Evolutionary conservation across 441 rosid species (phyloP), one percentile per base, ranked within the genome.

Genomic region (Arabidopsis hybrid): DNA sequence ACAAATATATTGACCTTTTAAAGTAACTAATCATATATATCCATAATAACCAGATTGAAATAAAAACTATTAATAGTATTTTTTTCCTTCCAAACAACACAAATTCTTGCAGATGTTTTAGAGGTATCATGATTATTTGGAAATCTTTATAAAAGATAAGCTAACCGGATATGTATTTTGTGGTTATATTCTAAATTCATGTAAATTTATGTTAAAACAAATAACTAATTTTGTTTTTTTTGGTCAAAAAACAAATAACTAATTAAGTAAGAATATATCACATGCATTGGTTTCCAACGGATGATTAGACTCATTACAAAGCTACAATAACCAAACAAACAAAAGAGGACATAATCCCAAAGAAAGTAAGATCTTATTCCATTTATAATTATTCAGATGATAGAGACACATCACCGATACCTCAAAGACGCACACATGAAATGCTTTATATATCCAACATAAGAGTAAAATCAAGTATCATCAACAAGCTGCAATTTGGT

Each of bases 331-430:
- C 56, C 47, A 74, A 74, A 40, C 38, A 39, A 21, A 49, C 38
- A 49, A 66, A 58, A 58, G 45, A 29, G 42, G 40, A 65, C 31
- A 47, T 18, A 67, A 14, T 75, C 50, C 51, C 57, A 51, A 60
- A 21, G 14, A 52, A 67, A 51, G 31, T 12, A 32, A 13, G 55
- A 67, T 68, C 46, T 61, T 45, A 45, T 75, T 62, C 79, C 69
- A 45, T 31, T 29, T 14, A 45, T 53, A 34, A 56, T 43, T 8
- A 60, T 67, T 18, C 31, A 18, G 7, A 68, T 32, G 47, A 16
- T 32, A 5, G 31, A 60, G 78, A 67, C 56, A 40, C 68, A 52
- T 67, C 56, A 35, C 63, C 73, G 52, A 16, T 31, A 31, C 17
- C 50, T 50, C 11, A 67, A n/a, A 67, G 26, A 67, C 39, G 39